phyloP scores from a whole-genome alignment of 2,329 filamentous ascomycete species.

The Aspergillus pseudotamarii region DNA sequence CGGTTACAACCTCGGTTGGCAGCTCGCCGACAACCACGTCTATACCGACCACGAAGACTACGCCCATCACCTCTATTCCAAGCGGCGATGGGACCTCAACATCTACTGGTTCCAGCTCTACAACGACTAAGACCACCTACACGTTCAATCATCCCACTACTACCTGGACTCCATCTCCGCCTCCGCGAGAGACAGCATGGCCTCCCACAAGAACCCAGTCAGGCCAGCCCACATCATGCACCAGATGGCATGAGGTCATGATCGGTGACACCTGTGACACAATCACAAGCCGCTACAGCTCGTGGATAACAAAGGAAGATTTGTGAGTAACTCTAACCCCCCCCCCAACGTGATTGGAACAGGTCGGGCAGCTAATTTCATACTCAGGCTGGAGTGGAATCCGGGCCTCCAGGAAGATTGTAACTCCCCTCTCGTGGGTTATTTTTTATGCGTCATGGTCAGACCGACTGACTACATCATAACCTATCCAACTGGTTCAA shows the following conservation, averaged over 20 bases:
- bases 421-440: conserved; percentile 10
- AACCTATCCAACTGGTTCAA: conserved; percentile 4
- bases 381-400: conserved; percentile 19
- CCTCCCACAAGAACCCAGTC: conserved; percentile 16
- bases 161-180: neutral
- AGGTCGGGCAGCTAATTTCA: neutral
- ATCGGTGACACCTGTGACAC: conserved; percentile 15
- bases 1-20: neutral
- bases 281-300: conserved; percentile 8
- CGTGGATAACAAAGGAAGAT: conserved; percentile 8
- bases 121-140: conserved; percentile 5
- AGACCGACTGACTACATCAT: neutral
- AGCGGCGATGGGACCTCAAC: neutral
- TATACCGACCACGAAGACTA: too few species aligned
- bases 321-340: conserved; percentile 1
- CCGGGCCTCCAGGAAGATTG: conserved; percentile 13
- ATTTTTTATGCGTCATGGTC: conserved; percentile 14
- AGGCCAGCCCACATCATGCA: conserved; percentile 12
- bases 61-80: neutral
- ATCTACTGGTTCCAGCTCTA: neutral
- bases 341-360: too few species aligned
- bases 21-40: neutral
- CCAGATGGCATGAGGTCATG: conserved; percentile 15
- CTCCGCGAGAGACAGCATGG: conserved; percentile 11
- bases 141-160: conserved; percentile 14